Percentiles rank a stretch among this genome's conserved stretches.
Conservation (phyloP, 2,329 filamentous ascomycete genomes). For the Cytospora paraplurivora region DNA sequence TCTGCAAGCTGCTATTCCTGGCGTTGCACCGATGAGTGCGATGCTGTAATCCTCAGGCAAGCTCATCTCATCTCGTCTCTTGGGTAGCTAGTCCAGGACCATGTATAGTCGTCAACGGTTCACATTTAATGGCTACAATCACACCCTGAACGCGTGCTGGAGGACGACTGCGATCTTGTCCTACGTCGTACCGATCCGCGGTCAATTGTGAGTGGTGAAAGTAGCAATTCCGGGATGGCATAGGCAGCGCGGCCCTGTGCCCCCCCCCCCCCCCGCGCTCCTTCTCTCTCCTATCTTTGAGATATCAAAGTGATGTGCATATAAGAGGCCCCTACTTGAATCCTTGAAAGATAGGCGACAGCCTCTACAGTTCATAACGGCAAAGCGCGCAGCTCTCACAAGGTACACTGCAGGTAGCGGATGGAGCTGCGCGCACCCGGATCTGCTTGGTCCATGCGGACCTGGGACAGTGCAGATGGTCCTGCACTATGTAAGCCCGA, state of each 20-base stretch:
- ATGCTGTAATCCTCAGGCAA: neutral
- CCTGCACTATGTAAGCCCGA: neutral
- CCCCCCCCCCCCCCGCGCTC: too few relatives aligned
- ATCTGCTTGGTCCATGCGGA: constrained; percentile 4
- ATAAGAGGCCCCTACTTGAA: too few relatives aligned
- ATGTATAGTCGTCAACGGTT: neutral
- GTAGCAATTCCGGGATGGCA: neutral
- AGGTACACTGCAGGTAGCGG: constrained; percentile 21
- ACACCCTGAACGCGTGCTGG: neutral
- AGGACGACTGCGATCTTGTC: neutral
- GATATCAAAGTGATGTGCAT: too few relatives aligned
- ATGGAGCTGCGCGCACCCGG: neutral
- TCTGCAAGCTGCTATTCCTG: neutral
- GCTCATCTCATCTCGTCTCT: neutral
- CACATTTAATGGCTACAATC: neutral
- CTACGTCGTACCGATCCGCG: constrained; percentile 1
- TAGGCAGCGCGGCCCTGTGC: too few relatives aligned
- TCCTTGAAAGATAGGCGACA: neutral
- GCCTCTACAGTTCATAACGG: neutral
- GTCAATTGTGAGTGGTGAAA: neutral
- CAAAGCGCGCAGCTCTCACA: constrained; percentile 17
- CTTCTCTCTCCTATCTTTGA: too few relatives aligned
- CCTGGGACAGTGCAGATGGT: neutral
- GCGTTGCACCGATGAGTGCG: constrained; percentile 4
- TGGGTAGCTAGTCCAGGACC: too few relatives aligned